phyloP scores from a whole-genome alignment of 495 filamentous ascomycete genomes.

The Penicillium waksmanii region DNA sequence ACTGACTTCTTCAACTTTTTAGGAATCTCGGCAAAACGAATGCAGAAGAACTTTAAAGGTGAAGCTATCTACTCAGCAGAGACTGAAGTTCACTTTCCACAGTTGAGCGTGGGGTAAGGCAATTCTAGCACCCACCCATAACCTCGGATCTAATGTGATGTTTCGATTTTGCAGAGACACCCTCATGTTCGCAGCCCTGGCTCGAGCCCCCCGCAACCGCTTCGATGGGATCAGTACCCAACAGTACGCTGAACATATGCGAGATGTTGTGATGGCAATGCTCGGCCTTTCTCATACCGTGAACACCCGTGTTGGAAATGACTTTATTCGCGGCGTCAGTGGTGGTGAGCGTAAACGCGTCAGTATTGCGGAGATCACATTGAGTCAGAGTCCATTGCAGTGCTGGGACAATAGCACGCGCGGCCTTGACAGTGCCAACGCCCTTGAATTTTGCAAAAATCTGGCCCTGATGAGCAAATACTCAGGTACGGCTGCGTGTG shows the following conservation, averaged over 20 bases:
- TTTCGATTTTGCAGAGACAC: conserved; percentile 41
- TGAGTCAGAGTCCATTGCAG: conserved; percentile 66
- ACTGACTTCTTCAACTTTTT: not conserved
- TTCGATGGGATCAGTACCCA: conserved; percentile 42
- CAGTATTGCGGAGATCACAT: conserved; percentile 55
- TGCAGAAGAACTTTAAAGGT: conserved; percentile 62
- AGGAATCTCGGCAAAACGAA: conserved; percentile 4
- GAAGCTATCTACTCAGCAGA: conserved; percentile 54
- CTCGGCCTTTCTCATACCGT: conserved; percentile 56
- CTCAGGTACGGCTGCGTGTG: conserved; percentile 63
- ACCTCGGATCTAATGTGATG: too few relatives aligned
- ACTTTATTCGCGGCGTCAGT: conserved; percentile 76
- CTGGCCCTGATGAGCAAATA: conserved; percentile 43
- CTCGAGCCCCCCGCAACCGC: conserved; percentile 43
- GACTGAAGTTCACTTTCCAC: conserved; percentile 57
- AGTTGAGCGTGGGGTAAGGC: conserved; percentile 54
- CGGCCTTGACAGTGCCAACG: conserved; percentile 78
- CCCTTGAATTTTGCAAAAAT: conserved; percentile 68
- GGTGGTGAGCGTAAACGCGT: conserved; percentile 77
- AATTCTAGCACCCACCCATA: too few relatives aligned
- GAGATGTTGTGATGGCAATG: conserved; percentile 60
- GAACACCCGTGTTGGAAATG: conserved; percentile 60
- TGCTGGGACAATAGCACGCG: conserved; percentile 85
- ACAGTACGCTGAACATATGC: conserved; percentile 49
- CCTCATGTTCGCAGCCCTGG: conserved; percentile 57